Evolutionary conservation across 148 eudicot species (phyloP), one percentile per base, ranked within the genome.

Genomic region (Cornus controversa): DNA sequence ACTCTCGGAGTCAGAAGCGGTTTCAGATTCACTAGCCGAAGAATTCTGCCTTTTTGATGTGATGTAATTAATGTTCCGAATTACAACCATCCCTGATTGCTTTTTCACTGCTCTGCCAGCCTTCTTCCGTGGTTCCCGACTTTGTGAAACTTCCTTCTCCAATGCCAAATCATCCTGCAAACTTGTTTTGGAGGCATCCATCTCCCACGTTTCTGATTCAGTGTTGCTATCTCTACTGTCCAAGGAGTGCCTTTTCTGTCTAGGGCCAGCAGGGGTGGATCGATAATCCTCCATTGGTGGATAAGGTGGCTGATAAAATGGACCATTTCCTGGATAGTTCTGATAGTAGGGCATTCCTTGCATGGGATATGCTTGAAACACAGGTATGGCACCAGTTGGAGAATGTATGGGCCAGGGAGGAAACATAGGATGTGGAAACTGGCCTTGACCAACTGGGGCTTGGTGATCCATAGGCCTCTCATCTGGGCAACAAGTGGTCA

Each of bases 291-390:
- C 93, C 75, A 54, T 58, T 23, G 90, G 80, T 64, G 90, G 85
- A 82, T 88, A 85, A 54, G 90, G 92, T 76, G 97, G 85, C 64
- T 77, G 91, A 70, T 86, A 88, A 82, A 74, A 86, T 70, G 91
- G 87, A 75, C 79, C 84, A 77, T 77, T 89, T 72, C 92, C 96
- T 26, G 89, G 85, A 81, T 84, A 87, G 65, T 84, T 78, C 73
- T 75, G 98, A 87, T 90, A 93, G 82, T 89, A 96, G 54, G 99
- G 99, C 89, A 93, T 77, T 74, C 91, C 92, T 74, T 87, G 94
- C 83, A 90, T 81, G 76, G 98, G 93, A 82, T 93, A 93, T 71
- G 92, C 84, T 78, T 78, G 99, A 85, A 85, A 88, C 28, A 86
- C 80, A 25, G 98, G 99, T 57, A 86, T 28, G 25, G 86, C 80